phyloP scores from a whole-genome alignment of 768 basidiomycete species.

The Harrya chromipes region DNA sequence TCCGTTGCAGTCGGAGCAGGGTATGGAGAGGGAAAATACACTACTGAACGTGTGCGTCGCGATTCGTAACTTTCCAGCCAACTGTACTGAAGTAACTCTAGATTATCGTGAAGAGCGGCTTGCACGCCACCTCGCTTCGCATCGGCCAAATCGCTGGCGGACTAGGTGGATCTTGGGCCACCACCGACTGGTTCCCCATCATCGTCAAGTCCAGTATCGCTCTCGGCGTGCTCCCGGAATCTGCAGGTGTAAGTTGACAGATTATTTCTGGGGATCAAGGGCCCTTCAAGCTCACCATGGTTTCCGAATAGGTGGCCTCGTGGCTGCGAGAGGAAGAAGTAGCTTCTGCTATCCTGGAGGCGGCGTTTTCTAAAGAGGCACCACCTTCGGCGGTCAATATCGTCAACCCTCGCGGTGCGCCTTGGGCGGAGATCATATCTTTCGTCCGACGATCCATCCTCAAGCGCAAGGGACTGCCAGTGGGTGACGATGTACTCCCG shows the following conservation, averaged over 20 bases:
- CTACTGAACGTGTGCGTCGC: slow-evolving; percentile 35
- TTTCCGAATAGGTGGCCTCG: slow-evolving; percentile 32
- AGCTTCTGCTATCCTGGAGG: slow-evolving; percentile 32
- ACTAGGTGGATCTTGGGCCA: slow-evolving; percentile 40
- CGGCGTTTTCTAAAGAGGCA: slow-evolving; percentile 17
- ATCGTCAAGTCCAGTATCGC: slow-evolving; percentile 36
- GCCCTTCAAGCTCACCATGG: not conserved
- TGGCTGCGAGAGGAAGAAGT: slow-evolving; percentile 45
- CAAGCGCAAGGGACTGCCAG: slow-evolving; percentile 9
- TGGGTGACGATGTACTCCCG: slow-evolving; percentile 14
- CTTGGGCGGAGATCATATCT: slow-evolving; percentile 32
- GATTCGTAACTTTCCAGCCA: not conserved
- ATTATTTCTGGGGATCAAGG: not conserved
- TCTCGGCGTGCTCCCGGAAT: slow-evolving; percentile 28
- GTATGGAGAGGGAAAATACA: slow-evolving; percentile 47
- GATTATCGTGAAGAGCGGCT: slow-evolving; percentile 38
- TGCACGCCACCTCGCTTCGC: slow-evolving; percentile 37
- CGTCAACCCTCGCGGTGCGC: slow-evolving; percentile 35
- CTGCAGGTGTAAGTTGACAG: slow-evolving; percentile 31
- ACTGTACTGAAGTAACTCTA: not conserved
- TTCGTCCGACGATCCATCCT: slow-evolving; percentile 20
- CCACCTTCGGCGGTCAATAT: slow-evolving; percentile 33
- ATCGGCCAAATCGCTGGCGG: slow-evolving; percentile 48
- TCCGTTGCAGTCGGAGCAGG: slow-evolving; percentile 38
- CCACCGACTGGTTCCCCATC: slow-evolving; percentile 46